Evolutionary conservation across 2,329 filamentous ascomycete genomes (phyloP).

Genomic region (Penicillium palitans): DNA sequence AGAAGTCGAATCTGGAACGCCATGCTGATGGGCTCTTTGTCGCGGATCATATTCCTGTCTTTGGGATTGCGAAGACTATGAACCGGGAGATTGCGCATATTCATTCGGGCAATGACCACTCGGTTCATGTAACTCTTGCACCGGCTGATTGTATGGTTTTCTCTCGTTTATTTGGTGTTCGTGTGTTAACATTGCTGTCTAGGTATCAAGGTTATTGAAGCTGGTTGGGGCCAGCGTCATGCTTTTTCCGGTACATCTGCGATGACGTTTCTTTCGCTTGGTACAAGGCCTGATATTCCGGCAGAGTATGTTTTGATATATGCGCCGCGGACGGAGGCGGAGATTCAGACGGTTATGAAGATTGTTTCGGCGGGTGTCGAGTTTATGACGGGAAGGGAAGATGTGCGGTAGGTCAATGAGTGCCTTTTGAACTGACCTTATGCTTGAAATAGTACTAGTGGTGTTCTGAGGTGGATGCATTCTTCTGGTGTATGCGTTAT

Average conservation of each 20-base stretch:
- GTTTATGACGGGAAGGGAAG: constrained; percentile 32
- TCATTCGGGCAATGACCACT: constrained; percentile 68
- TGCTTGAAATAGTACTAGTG: not conserved
- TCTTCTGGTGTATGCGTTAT: not conserved
- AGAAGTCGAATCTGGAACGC: constrained; percentile 27
- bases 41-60: constrained; percentile 21
- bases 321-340: constrained; percentile 36
- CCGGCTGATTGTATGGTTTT: constrained; percentile 64
- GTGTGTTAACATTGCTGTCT: not conserved
- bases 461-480: not conserved
- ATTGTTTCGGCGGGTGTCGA: constrained; percentile 36
- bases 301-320: constrained; percentile 37
- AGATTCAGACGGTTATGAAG: constrained; percentile 33
- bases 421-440: not conserved
- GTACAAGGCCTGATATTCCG: constrained; percentile 20
- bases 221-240: constrained; percentile 74
- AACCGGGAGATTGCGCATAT: constrained; percentile 78
- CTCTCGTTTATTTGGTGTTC: not conserved
- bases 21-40: constrained; percentile 32
- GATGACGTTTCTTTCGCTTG: constrained; percentile 58
- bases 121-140: constrained; percentile 75
- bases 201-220: constrained; percentile 63
- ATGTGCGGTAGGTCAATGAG: constrained; percentile 17
- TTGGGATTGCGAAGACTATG: constrained; percentile 19
- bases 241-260: constrained; percentile 56